phyloP scores from a whole-genome alignment of 768 basidiomycete species.

The Termitomyces sp. region DNA sequence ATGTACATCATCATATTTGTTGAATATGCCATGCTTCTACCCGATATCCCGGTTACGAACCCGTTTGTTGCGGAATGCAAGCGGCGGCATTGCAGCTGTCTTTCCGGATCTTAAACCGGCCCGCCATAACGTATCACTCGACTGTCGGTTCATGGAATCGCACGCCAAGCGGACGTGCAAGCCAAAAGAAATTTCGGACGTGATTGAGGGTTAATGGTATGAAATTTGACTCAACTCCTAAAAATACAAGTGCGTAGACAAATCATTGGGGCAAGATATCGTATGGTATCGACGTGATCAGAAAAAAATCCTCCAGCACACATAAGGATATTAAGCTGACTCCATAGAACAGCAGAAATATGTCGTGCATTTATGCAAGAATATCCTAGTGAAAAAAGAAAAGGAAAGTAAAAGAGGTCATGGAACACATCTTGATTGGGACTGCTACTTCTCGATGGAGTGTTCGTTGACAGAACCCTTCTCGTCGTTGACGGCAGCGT shows the following conservation, averaged over 20 bases:
- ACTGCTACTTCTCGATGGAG: conserved; percentile 14
- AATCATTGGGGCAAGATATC: conserved; percentile 6
- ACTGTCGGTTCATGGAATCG: background rate
- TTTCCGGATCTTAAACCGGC: background rate
- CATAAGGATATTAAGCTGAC: conserved; percentile 5
- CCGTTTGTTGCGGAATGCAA: background rate
- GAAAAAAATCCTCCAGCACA: background rate
- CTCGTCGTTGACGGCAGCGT: conserved; percentile 25
- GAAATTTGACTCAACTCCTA: background rate
- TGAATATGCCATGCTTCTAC: too few species aligned
- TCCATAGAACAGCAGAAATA: background rate
- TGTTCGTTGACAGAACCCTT: conserved; percentile 30
- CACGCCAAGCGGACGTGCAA: too few species aligned
- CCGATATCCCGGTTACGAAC: too few species aligned
- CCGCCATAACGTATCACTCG: background rate
- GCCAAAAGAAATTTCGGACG: background rate
- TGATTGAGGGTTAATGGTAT: background rate
- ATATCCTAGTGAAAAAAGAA: conserved; percentile 1
- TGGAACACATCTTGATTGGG: background rate
- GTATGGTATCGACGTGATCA: conserved; percentile 2
- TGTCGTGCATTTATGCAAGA: conserved; percentile 2
- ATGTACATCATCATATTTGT: too few species aligned
- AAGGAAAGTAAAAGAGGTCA: background rate
- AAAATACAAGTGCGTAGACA: conserved; percentile 1
- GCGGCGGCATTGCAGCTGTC: background rate